phyloP scores from a whole-genome alignment of 176 grass and related monocot genomes.

The Pontederia paniculata region DNA sequence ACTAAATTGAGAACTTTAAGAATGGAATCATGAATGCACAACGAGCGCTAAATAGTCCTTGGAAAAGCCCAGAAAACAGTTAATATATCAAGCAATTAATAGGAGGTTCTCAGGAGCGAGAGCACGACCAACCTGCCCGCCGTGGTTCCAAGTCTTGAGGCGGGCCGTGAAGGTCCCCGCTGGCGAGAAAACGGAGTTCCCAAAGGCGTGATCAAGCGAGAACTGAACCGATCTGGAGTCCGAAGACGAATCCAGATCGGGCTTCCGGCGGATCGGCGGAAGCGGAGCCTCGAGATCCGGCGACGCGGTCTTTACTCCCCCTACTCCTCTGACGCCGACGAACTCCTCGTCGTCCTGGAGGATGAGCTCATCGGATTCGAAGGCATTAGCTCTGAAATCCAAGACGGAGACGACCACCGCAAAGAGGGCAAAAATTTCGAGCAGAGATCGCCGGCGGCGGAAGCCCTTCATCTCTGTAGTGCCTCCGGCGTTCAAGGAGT shows the following conservation, averaged over 20 bases:
- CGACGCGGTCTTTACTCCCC: conserved; percentile 10
- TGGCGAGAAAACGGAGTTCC: conserved; percentile 38
- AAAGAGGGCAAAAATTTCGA: neutral
- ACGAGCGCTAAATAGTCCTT: too few relatives aligned
- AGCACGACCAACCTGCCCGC: conserved; percentile 35
- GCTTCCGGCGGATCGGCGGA: conserved; percentile 31
- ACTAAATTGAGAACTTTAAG: too few relatives aligned
- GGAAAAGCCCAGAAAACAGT: too few relatives aligned
- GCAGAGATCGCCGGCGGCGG: neutral
- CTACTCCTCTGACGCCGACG: conserved; percentile 24
- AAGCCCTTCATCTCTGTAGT: neutral
- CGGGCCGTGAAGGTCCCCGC: conserved; percentile 82
- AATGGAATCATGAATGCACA: too few relatives aligned
- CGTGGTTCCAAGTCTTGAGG: conserved; percentile 77
- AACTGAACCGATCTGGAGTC: conserved; percentile 79
- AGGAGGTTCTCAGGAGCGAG: too few relatives aligned
- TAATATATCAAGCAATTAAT: too few relatives aligned
- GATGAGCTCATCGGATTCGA: conserved; percentile 75
- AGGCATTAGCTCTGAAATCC: conserved; percentile 5
- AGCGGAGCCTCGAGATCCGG: neutral
- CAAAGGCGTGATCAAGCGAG: conserved; percentile 67
- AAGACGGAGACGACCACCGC: conserved; percentile 18
- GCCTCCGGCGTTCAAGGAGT: too few relatives aligned
- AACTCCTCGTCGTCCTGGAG: conserved; percentile 83
- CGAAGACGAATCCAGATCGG: conserved; percentile 27